Percentiles rank a stretch among this genome's conserved stretches.
phyloP scores from a whole-genome alignment of 176 grass and related monocot genomes.

The Ananas comosus region DNA sequence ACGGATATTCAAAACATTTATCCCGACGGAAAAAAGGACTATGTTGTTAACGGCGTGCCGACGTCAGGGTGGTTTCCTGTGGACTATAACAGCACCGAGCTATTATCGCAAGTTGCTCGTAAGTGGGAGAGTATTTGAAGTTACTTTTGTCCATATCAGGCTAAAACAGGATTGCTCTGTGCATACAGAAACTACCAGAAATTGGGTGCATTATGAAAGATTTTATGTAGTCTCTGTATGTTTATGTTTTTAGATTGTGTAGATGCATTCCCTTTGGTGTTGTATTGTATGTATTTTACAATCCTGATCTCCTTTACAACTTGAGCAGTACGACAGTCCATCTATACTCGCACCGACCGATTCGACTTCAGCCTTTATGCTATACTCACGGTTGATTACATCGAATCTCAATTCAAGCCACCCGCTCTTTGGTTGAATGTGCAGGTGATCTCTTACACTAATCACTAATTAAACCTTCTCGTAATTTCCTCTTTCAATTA shows the following conservation, averaged over 20 bases:
- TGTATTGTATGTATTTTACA: conserved; percentile 14
- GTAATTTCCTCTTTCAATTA: background rate
- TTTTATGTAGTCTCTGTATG: background rate
- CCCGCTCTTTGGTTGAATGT: conserved; percentile 76
- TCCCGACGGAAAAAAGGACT: conserved; percentile 27
- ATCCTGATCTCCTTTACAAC: conserved; percentile 3
- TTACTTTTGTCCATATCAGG: background rate
- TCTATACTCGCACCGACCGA: conserved; percentile 20
- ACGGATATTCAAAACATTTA: conserved; percentile 38
- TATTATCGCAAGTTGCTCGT: conserved; percentile 33
- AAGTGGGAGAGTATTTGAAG: conserved; percentile 19
- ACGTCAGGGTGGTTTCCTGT: conserved; percentile 59
- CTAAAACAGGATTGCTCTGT: background rate
- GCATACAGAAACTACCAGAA: background rate
- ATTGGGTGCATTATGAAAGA: too few species aligned
- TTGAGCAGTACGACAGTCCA: conserved; percentile 46
- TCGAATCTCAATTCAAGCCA: conserved; percentile 47
- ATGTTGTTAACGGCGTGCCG: conserved; percentile 48
- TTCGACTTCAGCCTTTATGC: conserved; percentile 41
- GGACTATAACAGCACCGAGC: conserved; percentile 51
- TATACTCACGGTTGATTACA: conserved; percentile 61
- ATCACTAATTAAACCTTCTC: background rate
- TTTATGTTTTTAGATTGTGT: background rate
- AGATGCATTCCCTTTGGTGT: background rate
- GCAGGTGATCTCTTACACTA: conserved; percentile 38